Base-by-base conservation (phyloP, 495 filamentous ascomycete genomes). In the Coniosporium apollinis region DNA sequence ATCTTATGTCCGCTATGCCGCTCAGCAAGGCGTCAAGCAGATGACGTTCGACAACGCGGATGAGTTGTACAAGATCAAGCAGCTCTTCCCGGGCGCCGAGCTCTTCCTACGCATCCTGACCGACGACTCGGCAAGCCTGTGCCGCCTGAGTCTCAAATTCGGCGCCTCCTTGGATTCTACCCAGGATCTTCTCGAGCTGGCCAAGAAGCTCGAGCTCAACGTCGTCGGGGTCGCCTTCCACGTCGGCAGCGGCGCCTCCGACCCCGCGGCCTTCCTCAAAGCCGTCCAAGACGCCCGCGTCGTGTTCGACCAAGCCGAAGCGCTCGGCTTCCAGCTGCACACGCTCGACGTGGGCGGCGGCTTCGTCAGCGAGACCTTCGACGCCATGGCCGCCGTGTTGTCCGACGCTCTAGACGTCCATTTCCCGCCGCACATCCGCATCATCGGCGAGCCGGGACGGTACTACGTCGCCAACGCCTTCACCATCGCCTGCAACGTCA, bases 31-130 rank as follows among this genome's bases (percentile, higher is more conserved):
- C 40, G 87, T 99, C 48, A 91, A 82, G 63, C 84, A 93, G 65
- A 96, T 99, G 85, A 96, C 89, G 8, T 94, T 96, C 48, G 89
- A 99, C 64, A 94, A 96, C 47, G 74, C 83, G 43, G 89, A 96
- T 51, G 91, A 99, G 64, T 71, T 99, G 22, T 82, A 87, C 70
- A 96, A 99, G 68, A 89, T 91, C 58, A 87, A 91, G 53, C 73
- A 80, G 44, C 68, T 82, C 42, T 94, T 70, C 51, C 91, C 89
- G 8, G 75, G 72, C 16, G 89, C 89, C 22, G 81, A 93, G 59
- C 72, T 96, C 10, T 85, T 80, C 61, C 67, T 99, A 22, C 84
- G 89, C 41, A 94, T 99, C 53, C 60, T 84, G 42, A 96, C 89
- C 16, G 89, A 99, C 55, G 89, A 99, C 52, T 92, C 89, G 13